These are phyloP conservation scores for Halophytophthora polymorphica DNA, from an alignment of 352 stramenopile genomes.

Conservation along the genomic window DNA sequence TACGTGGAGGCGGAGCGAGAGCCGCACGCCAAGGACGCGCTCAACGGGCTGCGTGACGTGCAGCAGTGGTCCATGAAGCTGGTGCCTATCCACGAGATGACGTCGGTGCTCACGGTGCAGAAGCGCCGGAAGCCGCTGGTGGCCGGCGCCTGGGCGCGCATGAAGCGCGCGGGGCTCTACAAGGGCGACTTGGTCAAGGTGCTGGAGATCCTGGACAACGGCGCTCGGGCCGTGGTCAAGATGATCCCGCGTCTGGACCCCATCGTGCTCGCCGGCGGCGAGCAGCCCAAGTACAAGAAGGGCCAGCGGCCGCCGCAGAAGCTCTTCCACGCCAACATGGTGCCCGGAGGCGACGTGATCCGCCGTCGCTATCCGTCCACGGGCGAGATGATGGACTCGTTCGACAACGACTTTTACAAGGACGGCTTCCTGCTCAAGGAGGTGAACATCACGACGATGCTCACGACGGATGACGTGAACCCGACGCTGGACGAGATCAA, in stretches of 20 bases:
- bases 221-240: slow-evolving; percentile 78
- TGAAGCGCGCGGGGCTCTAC: slow-evolving; percentile 85
- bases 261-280: slow-evolving; percentile 64
- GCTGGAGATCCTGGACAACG: slow-evolving; percentile 84
- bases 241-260: slow-evolving; percentile 83
- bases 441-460: slow-evolving; percentile 84
- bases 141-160: slow-evolving; percentile 74
- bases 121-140: slow-evolving; percentile 81
- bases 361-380: slow-evolving; percentile 70
- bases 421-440: slow-evolving; percentile 88
- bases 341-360: slow-evolving; percentile 55
- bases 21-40: slow-evolving; percentile 78
- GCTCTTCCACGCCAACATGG: slow-evolving; percentile 72
- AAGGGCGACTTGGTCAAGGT: slow-evolving; percentile 89
- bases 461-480: slow-evolving; percentile 83
- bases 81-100: slow-evolving; percentile 89
- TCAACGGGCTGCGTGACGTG: slow-evolving; percentile 83
- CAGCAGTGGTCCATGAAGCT: slow-evolving; percentile 89
- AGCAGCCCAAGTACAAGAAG: slow-evolving; percentile 88
- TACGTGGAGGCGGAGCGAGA: slow-evolving; percentile 88
- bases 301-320: slow-evolving; percentile 85
- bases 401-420: slow-evolving; percentile 88
- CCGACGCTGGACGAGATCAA: slow-evolving; percentile 88
- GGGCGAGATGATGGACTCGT: slow-evolving; percentile 86
- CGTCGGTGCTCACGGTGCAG: slow-evolving; percentile 83